Evolutionary conservation across 352 stramenopile species (phyloP), one percentile per base, ranked within the genome.

Genomic region (Phytophthora melonis): DNA sequence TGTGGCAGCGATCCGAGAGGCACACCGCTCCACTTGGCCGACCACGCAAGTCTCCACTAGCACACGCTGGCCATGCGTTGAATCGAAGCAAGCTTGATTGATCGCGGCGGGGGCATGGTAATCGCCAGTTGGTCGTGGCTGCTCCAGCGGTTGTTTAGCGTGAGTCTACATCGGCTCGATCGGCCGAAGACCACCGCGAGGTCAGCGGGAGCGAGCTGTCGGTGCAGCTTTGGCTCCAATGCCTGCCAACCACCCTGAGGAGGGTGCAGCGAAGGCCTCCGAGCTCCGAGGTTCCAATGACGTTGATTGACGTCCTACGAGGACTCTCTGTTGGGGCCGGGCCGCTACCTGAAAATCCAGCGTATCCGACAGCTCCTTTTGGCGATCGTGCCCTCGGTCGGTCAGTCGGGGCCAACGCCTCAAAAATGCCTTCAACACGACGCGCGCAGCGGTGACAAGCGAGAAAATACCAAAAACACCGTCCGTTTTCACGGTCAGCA

Each of bases 291-390:
- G 6, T 6, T 32, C 27, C 3, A 32, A 32, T 5, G 1, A 32
- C 23, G 23, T n/a, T n/a, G 25, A 4, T 30, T 32, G 27, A 1
- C 27, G 27, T 32, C 27, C 27, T 30, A 4, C 25, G 2, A 30
- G 25, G 25, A 30, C 25, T 4, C 25, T 5, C 3, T 6, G 19
- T 39, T 39, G 62, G 52, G 36, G 50, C 23, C 63, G 53, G 39
- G 58, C 47, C 27, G 68, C 54, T 66, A 62, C 52, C 53, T 32
- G 53, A 73, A 73, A 73, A 77, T 77, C 70, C 70, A 76, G 68
- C 27, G n/a, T 13, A 55, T 9, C 11, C 21, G 52, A 65, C 63
- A 68, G 57, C 57, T 72, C 34, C 70, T 77, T 77, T 73, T 58
- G 54, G 58, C 58, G 64, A 77, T 73, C 70, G 69, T 16, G 56